Evolutionary conservation across 1,284 basidiomycete genomes (phyloP), one percentile per base, ranked within the genome.

Genomic region (Hypsizygus ulmarius): DNA sequence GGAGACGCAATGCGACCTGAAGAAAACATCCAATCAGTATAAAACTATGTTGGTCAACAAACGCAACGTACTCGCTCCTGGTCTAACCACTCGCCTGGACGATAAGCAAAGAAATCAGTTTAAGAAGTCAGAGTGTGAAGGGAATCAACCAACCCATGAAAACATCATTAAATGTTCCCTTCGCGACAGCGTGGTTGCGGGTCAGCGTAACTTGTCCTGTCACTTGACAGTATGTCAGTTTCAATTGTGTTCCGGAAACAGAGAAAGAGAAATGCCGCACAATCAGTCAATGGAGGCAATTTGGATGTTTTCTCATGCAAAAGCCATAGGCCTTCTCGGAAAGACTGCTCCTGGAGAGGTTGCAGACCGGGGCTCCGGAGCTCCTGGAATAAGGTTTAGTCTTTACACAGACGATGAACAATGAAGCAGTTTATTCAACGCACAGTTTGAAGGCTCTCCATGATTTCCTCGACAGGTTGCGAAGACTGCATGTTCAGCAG

Each of bases 371-470:
- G 57, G 16, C 66, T 60, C 45, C 58, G 62, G n/a, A 72, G 59
- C 59, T 69, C 68, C 71, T 74, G 32, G 27, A 40, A 27, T 38
- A 10, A 37, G 18, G 50, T 49, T 48, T 30, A 39, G 28, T n/a
- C n/a, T n/a, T n/a, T n/a, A n/a, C n/a, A 21, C 6, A 15, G 18
- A 1, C 27, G 25, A 30, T 14, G 14, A 19, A 3, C 19, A 9
- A 5, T 34, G 18, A 34, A 41, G n/a, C 36, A 39, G 15, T 32
- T 29, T 10, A 44, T 6, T 37, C 6, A 47, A 54, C 62, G 30
- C 38, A 71, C 73, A 33, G 65, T 70, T 57, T 74, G 73, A 14
- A 75, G 62, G 19, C 62, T 63, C 46, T 67, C 62, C 70, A 75
- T 74, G 39, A 75, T 59, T 29, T 64, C 59, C 52, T 68, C 61